phyloP scores from a whole-genome alignment of 768 basidiomycete species.

The Serendipita sp. region DNA sequence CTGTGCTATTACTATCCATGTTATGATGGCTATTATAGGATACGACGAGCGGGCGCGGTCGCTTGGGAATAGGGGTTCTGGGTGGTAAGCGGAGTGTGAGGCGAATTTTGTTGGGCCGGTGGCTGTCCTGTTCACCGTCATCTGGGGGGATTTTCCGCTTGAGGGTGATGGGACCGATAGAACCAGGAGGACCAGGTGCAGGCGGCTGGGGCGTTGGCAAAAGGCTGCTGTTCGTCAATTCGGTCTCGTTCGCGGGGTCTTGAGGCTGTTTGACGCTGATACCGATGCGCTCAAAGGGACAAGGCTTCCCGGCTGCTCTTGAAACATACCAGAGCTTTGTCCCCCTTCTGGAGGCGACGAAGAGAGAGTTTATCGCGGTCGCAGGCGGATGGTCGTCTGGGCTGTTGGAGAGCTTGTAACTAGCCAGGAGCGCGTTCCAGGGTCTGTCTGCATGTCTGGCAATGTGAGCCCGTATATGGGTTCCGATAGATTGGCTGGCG shows the following conservation, averaged over 20 bases:
- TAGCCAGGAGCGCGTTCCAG: constrained; percentile 57
- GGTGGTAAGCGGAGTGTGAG: background rate
- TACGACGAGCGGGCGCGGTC: background rate
- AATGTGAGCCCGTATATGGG: constrained; percentile 62
- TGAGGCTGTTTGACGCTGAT: constrained; percentile 54
- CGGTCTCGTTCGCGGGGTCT: constrained; percentile 19
- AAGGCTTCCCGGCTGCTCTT: constrained; percentile 55
- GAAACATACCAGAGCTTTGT: constrained; percentile 72
- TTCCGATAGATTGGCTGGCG: constrained; percentile 66
- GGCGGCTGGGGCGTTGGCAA: background rate
- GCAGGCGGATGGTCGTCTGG: constrained; percentile 45
- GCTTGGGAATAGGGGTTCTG: background rate
- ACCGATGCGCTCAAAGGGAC: constrained; percentile 60
- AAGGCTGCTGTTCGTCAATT: background rate
- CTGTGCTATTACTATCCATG: background rate
- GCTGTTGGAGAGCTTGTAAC: constrained; percentile 50
- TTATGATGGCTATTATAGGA: background rate
- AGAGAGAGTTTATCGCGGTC: constrained; percentile 51
- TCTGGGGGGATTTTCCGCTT: constrained; percentile 21
- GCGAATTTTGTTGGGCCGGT: constrained; percentile 15
- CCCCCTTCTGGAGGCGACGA: constrained; percentile 62
- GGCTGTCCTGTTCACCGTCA: constrained; percentile 27
- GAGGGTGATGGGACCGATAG: background rate
- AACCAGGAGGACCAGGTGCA: constrained; percentile 12
- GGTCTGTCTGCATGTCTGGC: constrained; percentile 53